A percentile compares a stretch with the other conserved stretches of the same genome.
These are phyloP conservation scores for Limonium bicolor DNA, from an alignment of 148 eudicot genomes.

Conservation along the genomic window DNA sequence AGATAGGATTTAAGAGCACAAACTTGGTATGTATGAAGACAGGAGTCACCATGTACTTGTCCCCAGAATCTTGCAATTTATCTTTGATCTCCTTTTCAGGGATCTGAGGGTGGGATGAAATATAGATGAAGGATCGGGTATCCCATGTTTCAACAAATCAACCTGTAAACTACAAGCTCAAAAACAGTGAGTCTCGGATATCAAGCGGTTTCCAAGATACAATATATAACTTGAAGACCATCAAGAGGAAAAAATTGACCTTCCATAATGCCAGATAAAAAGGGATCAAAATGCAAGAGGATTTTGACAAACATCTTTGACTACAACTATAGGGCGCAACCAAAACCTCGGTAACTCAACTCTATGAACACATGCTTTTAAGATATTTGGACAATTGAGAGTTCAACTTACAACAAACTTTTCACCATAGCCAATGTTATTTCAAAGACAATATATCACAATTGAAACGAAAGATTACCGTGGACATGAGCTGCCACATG, in stretches of 20 bases:
- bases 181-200: neutral
- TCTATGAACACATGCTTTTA: no score
- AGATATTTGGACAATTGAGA: no score
- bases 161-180: conserved; percentile 35
- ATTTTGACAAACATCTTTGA: no score
- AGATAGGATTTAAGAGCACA: conserved; percentile 8
- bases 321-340: no score
- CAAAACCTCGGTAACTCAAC: no score
- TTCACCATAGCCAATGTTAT: no score
- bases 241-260: no score
- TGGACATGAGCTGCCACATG: conserved; percentile 76
- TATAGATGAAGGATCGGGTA: conserved; percentile 82
- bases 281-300: no score
- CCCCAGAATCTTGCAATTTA: conserved; percentile 50
- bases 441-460: no score
- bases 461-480: conserved; percentile 49
- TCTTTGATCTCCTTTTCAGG: conserved; percentile 64
- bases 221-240: neutral
- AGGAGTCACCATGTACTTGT: conserved; percentile 64
- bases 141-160: conserved; percentile 76
- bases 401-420: no score
- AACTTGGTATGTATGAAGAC: conserved; percentile 83
- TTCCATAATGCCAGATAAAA: no score
- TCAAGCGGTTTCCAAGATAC: neutral
- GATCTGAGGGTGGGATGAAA: conserved; percentile 40